Evolutionary conservation across 2,329 filamentous ascomycete species (phyloP), one percentile per base, ranked within the genome.

Genomic region (Clonostachys rosea): DNA sequence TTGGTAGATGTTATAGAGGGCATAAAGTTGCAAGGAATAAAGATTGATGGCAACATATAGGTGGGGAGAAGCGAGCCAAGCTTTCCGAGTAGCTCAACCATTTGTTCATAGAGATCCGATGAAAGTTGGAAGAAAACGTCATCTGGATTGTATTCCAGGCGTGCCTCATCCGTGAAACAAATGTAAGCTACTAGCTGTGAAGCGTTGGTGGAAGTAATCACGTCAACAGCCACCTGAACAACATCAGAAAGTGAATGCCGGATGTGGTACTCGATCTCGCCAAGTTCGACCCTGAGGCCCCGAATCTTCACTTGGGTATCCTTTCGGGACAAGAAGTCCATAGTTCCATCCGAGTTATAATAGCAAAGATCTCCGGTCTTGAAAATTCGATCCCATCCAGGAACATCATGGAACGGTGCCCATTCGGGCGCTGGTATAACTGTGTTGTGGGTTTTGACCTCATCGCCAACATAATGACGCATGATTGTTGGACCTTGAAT

Each of bases 231-330:
- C 13, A 51, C 44, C 9, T 41, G 18, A 9, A 36, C 24, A 8
- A 45, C 47, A 16, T 44, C 18, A 6, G 35, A 33, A 9, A 50
- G 13, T 13, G 18, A 36, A 20, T 24, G 24, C 7, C 40, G 20
- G 33, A 45, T 40, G n/a, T 47, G 20, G 30, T 50, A 30, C 43
- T 52, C 50, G 33, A 52, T 34, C 30, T 52, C 50, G 13, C 40
- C 47, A 11, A 74, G 62, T 59, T 74, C 80, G 49, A 76, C 63
- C 47, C 75, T 57, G 47, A 70, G 78, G 41, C 80, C 81, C 30
- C 70, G 67, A 12, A 81, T 57, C 55, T 81, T 81, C 41, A 80
- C 67, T 18, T 46, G 45, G n/a, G 39, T 41, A 34, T 46, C 45
- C 8, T 34, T 24, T n/a, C 45, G 45, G 16, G 56, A 79, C 37